Percentiles rank a stretch among this genome's conserved stretches.
These are phyloP conservation scores for Coemansia guatemalensis DNA, from an alignment of 192 early-diverging fungal species.

Conservation along the genomic window DNA sequence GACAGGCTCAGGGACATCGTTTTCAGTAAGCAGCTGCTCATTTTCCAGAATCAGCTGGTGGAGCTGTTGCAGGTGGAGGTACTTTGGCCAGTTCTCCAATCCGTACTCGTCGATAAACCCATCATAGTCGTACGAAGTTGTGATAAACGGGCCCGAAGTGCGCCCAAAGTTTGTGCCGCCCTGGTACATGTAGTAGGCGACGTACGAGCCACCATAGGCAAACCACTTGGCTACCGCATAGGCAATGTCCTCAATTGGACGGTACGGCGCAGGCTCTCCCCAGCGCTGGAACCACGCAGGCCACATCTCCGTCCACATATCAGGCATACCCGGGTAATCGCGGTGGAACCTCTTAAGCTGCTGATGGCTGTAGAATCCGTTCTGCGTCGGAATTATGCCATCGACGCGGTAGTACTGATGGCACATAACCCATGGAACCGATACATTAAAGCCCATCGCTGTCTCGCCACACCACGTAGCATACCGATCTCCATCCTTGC, in stretches of 20 bases:
- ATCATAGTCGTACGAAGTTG: slow-evolving; percentile 52
- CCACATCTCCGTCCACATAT: slow-evolving; percentile 63
- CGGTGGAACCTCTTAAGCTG: slow-evolving; percentile 32
- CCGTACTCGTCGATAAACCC: slow-evolving; percentile 54
- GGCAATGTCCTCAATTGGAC: slow-evolving; percentile 59
- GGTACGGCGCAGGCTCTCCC: slow-evolving; percentile 48
- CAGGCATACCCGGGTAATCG: slow-evolving; percentile 48
- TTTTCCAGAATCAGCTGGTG: slow-evolving; percentile 27
- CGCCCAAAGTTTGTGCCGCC: slow-evolving; percentile 70
- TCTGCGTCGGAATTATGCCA: slow-evolving; percentile 51
- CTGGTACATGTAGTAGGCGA: slow-evolving; percentile 63
- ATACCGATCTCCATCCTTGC: slow-evolving; percentile 35
- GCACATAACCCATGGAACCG: slow-evolving; percentile 67
- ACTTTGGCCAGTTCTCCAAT: slow-evolving; percentile 53
- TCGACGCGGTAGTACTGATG: slow-evolving; percentile 41
- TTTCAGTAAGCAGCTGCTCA: slow-evolving; percentile 15
- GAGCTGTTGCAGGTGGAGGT: slow-evolving; percentile 40
- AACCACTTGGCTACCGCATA: slow-evolving; percentile 59
- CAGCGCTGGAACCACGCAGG: slow-evolving; percentile 62
- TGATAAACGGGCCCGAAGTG: slow-evolving; percentile 43
- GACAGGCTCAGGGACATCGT: slow-evolving; percentile 14
- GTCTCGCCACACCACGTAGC: slow-evolving; percentile 47
- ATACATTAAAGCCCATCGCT: slow-evolving; percentile 32
- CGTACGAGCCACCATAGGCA: slow-evolving; percentile 58
- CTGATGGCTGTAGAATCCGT: slow-evolving; percentile 60